Evolutionary conservation across 1,284 basidiomycete species (phyloP).

Genomic region (Retiboletus fuscus): DNA sequence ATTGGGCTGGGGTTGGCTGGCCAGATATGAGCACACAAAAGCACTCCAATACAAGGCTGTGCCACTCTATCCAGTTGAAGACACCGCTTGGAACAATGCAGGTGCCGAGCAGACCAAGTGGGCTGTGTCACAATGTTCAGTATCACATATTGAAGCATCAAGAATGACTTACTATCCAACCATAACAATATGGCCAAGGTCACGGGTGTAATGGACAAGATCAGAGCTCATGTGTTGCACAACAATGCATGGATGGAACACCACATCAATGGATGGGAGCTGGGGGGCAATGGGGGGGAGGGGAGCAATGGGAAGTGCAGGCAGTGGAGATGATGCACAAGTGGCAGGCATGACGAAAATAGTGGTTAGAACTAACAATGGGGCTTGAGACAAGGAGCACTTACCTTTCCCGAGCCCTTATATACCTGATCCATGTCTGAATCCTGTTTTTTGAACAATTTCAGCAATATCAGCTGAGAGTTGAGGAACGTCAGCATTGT

Average conservation of each 20-base stretch:
- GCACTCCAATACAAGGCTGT: slow-evolving; percentile 9
- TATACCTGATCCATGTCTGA: too few relatives aligned
- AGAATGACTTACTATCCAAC: slow-evolving; percentile 17
- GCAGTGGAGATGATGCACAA: background rate
- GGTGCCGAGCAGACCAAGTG: background rate
- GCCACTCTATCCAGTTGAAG: slow-evolving; percentile 15
- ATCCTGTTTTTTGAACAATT: too few relatives aligned
- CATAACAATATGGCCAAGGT: slow-evolving; percentile 4
- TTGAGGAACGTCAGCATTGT: too few relatives aligned
- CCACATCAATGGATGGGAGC: background rate
- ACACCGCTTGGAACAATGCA: slow-evolving; percentile 2
- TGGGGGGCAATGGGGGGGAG: background rate
- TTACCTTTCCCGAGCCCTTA: slow-evolving; percentile 1
- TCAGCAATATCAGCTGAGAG: too few relatives aligned
- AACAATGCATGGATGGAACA: slow-evolving; percentile 14
- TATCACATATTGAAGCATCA: background rate
- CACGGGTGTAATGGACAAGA: slow-evolving; percentile 3
- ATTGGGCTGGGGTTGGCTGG: background rate
- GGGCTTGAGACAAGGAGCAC: background rate
- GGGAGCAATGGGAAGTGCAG: slow-evolving; percentile 1
- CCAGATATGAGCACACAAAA: slow-evolving; percentile 14
- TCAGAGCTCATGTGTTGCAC: background rate
- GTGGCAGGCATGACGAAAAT: background rate
- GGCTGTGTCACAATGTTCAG: background rate
- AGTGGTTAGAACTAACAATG: background rate